These are phyloP conservation scores for Tolypocladium endophyticum DNA, from an alignment of 2,329 filamentous ascomycete genomes.

Conservation along the genomic window DNA sequence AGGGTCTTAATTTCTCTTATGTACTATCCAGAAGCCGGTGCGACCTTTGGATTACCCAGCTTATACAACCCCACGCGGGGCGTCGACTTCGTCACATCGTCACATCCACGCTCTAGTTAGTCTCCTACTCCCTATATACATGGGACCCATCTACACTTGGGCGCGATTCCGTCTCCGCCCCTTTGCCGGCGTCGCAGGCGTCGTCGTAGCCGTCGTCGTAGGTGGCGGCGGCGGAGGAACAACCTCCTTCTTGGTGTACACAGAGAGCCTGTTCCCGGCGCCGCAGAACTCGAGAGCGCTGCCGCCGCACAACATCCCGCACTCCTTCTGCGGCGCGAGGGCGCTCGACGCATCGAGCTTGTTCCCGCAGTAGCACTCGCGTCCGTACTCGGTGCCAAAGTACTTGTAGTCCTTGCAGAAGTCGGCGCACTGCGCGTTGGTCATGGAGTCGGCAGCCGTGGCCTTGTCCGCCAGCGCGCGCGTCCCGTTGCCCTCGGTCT, in stretches of 20 bases:
- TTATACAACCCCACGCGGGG: not conserved
- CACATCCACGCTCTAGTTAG: not conserved
- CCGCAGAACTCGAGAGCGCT: conserved; percentile 27
- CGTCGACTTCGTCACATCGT: not conserved
- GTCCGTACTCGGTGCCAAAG: conserved; percentile 28
- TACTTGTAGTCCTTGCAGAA: conserved; percentile 19
- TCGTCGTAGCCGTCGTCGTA: not conserved
- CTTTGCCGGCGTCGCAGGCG: not conserved
- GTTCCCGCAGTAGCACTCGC: conserved; percentile 26
- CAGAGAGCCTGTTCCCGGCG: conserved; percentile 23
- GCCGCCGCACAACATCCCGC: conserved; percentile 29
- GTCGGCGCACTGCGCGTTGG: conserved; percentile 19
- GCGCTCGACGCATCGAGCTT: conserved; percentile 15
- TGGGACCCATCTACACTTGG: not conserved
- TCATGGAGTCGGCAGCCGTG: conserved; percentile 17
- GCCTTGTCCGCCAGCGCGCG: conserved; percentile 19
- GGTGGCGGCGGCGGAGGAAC: not conserved
- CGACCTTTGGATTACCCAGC: not conserved
- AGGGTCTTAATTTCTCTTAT: not conserved
- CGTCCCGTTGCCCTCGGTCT: conserved; percentile 21
- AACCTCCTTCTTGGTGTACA: conserved; percentile 18
- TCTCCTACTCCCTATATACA: not conserved
- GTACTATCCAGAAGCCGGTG: not conserved
- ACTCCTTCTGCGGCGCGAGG: conserved; percentile 20
- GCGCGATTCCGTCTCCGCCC: not conserved